Conservation (phyloP, 257 asterid genomes). For the Forsythia viridissima region DNA sequence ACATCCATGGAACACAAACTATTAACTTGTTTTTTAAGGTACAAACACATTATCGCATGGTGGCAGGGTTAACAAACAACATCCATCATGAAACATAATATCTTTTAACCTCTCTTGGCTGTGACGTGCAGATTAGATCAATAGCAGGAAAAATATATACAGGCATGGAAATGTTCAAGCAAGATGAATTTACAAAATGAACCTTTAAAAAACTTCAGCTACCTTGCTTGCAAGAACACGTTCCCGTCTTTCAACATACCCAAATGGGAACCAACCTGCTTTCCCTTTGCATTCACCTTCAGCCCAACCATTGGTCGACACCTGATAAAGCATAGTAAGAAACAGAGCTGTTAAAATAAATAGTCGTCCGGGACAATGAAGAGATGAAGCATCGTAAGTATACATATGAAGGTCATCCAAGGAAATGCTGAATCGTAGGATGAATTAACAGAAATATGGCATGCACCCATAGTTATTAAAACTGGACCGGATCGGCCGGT, state of each 20-base stretch:
- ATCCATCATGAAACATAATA: background rate
- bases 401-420: background rate
- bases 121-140: background rate
- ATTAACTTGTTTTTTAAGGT: background rate
- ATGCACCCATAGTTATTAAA: background rate
- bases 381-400: background rate
- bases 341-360: background rate
- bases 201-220: slow-evolving; percentile 54
- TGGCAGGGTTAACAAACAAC: background rate
- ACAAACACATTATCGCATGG: background rate
- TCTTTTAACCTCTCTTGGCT: too few species aligned
- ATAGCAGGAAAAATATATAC: background rate
- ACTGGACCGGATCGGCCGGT: too few species aligned
- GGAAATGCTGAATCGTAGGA: background rate
- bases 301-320: slow-evolving; percentile 73
- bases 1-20: too few species aligned
- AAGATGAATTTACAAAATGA: background rate
- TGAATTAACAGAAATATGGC: background rate
- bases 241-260: slow-evolving; percentile 64
- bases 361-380: background rate
- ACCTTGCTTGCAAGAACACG: slow-evolving; percentile 73
- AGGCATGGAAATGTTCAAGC: background rate
- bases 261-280: slow-evolving; percentile 75
- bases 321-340: slow-evolving; percentile 35
- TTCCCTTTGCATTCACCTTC: slow-evolving; percentile 82